Base-by-base conservation (phyloP, 2,329 filamentous ascomycete species). In the Monilinia fructigena region DNA sequence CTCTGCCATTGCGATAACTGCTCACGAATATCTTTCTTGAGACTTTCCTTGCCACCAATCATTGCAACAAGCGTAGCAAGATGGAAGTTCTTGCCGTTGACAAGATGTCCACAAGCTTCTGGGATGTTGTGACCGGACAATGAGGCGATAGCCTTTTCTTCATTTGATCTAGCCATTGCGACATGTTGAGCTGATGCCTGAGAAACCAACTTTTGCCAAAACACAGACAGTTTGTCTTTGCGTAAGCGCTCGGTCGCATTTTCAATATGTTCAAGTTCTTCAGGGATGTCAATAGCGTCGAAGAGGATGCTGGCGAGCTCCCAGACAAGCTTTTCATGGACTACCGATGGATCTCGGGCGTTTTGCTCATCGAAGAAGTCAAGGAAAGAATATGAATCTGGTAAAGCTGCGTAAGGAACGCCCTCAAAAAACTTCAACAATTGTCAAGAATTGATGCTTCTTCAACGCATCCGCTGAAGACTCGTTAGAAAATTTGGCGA, bases 1-100 rank as follows among this genome's bases (percentile, higher is more conserved):
- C 91, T 85, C 47, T 89, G 87, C 95, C 95, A 99, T 61, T 90
- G 88, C 68, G 88, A 86, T 63, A 99, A 83, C 76, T 99, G 95
- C 66, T 88, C 83, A 31, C 83, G 83, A 80, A 98, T 91, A 69
- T 94, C 89, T 68, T 86, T 86, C 74, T 88, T 90, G 65, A 89
- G 86, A 2, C 81, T 81, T 60, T 86, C 82, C 74, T 90, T 90
- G 18, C 86, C 86, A 45, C 92, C 92, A 73, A 98, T 90, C 68
- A 96, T 86, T 14, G 95, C 83, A 40, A 97, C 82, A 52, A 98
- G 82, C 0, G 91, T 93, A 6, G 91, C 92, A n/a, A 98, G 84
- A 62, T 91, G 90, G 70, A 91, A 90, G 74, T 98, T 87, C 70
- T 88, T 88, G 70, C 88, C 89, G 35, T 89, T 86, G 8, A 94